Percentiles rank a stretch among this genome's conserved stretches.
Evolutionary conservation across 106 monocot genomes (phyloP).

Genomic region (Dioscorea zingiberensis): DNA sequence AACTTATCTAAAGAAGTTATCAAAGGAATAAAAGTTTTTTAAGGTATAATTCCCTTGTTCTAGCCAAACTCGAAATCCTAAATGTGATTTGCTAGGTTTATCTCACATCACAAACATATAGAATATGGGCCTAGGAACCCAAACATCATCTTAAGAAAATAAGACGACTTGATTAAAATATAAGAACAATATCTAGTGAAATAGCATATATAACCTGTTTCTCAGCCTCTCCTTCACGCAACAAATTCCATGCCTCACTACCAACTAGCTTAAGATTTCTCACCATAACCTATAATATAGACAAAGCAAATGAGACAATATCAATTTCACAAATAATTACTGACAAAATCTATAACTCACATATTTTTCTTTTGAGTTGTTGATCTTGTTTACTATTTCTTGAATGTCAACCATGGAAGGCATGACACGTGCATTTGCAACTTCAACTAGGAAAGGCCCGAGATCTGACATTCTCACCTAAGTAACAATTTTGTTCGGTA

Average conservation of each 20-base stretch:
- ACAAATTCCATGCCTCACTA: constrained; percentile 73
- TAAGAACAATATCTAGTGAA: too few relatives aligned
- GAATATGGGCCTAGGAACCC: too few relatives aligned
- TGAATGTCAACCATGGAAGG: constrained; percentile 46
- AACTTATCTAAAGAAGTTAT: too few relatives aligned
- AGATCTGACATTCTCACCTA: constrained; percentile 95
- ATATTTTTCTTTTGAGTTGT: constrained; percentile 55
- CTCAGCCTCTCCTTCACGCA: constrained; percentile 97
- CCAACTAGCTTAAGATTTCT: constrained; percentile 74
- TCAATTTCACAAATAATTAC: neutral
- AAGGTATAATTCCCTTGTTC: too few relatives aligned
- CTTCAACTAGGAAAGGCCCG: constrained; percentile 91
- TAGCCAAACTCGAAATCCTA: too few relatives aligned
- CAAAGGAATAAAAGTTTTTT: too few relatives aligned
- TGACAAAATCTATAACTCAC: constrained; percentile 31
- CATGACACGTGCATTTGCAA: constrained; percentile 60
- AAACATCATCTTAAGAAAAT: too few relatives aligned
- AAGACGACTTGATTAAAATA: too few relatives aligned
- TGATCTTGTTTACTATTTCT: constrained; percentile 64
- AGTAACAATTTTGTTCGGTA: constrained; percentile 12
- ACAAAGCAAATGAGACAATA: neutral
- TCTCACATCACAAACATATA: too few relatives aligned
- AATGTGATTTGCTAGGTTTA: too few relatives aligned
- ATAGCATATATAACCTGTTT: constrained; percentile 71
- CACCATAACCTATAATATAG: constrained; percentile 50